Percentiles rank a stretch among this genome's conserved stretches.
Conservation (phyloP, 2,329 filamentous ascomycete species). For the Chlorencoelia australis region DNA sequence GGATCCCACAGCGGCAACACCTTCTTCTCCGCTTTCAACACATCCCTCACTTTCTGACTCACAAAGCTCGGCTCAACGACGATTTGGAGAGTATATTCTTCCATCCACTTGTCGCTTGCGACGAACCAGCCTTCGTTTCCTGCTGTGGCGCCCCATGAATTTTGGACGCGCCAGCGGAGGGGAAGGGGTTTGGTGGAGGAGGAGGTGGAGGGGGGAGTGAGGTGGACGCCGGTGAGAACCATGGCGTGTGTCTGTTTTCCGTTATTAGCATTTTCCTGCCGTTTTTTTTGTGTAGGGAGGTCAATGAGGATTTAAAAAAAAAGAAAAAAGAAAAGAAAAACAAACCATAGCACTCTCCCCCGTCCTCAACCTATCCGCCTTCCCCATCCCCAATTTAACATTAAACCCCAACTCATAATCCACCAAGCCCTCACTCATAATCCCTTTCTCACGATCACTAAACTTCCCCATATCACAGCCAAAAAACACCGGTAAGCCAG, state of each 20-base stretch:
- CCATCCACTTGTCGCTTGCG: constrained; percentile 75
- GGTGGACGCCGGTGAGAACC: constrained; percentile 79
- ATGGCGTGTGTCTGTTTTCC: constrained; percentile 93
- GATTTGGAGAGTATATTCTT: constrained; percentile 76
- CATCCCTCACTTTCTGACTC: constrained; percentile 54
- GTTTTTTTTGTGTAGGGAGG: too few species aligned
- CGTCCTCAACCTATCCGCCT: constrained; percentile 62
- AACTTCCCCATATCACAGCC: constrained; percentile 82
- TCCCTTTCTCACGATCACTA: constrained; percentile 53
- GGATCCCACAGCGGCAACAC: constrained; percentile 72
- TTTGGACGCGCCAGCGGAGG: constrained; percentile 81
- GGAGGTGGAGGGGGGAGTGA: constrained; percentile 54
- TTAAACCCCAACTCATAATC: constrained; percentile 83
- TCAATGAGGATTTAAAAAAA: too few species aligned
- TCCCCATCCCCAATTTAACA: constrained; percentile 60
- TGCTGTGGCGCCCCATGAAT: constrained; percentile 63
- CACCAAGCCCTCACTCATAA: constrained; percentile 71
- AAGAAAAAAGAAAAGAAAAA: too few species aligned
- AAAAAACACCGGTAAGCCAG: constrained; percentile 77
- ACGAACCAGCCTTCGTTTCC: constrained; percentile 81
- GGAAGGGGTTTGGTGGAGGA: too few species aligned
- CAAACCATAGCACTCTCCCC: constrained; percentile 76
- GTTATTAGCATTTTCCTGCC: too few species aligned
- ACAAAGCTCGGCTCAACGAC: constrained; percentile 68
- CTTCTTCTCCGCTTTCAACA: constrained; percentile 59